These are phyloP conservation scores for Polytrichum commune DNA, from an alignment of 225 moss, liverwort and hornwort species.

Conservation along the genomic window DNA sequence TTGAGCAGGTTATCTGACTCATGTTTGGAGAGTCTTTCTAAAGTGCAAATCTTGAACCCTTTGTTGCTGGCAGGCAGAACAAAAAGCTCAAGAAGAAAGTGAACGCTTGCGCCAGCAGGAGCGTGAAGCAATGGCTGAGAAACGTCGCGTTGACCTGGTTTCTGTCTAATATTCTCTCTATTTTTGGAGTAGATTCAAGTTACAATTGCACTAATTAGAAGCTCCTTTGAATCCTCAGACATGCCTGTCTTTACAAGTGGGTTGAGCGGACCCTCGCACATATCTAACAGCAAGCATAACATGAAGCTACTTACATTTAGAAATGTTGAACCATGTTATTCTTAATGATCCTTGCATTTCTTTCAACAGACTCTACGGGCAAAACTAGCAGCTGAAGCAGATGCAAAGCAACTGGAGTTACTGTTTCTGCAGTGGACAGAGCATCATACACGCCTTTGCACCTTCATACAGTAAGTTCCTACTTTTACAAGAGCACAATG, in stretches of 20 bases:
- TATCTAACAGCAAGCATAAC: no score
- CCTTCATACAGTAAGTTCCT: constrained; percentile 40
- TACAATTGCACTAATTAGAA: no score
- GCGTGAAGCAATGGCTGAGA: constrained; percentile 84
- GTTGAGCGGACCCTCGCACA: no score
- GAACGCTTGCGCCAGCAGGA: constrained; percentile 97
- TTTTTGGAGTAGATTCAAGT: no score
- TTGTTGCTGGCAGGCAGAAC: constrained; percentile 68
- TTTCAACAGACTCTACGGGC: constrained; percentile 74
- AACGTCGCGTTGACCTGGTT: constrained; percentile 89
- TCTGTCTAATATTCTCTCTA: not conserved
- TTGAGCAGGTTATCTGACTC: no score
- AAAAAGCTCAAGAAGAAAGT: constrained; percentile 96
- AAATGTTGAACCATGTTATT: no score
- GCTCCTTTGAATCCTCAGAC: no score
- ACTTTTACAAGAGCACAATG: not conserved
- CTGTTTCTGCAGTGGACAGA: constrained; percentile 92
- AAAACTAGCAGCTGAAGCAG: constrained; percentile 82
- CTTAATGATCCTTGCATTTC: not conserved
- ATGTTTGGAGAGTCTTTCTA: not conserved
- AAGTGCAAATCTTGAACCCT: not conserved
- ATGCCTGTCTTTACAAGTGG: no score
- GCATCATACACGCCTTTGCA: constrained; percentile 75
- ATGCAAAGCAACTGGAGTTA: constrained; percentile 91
- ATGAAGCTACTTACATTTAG: no score